Evolutionary conservation across 169 alveolate species (phyloP).

Genomic region (Eimeria necatrix): DNA sequence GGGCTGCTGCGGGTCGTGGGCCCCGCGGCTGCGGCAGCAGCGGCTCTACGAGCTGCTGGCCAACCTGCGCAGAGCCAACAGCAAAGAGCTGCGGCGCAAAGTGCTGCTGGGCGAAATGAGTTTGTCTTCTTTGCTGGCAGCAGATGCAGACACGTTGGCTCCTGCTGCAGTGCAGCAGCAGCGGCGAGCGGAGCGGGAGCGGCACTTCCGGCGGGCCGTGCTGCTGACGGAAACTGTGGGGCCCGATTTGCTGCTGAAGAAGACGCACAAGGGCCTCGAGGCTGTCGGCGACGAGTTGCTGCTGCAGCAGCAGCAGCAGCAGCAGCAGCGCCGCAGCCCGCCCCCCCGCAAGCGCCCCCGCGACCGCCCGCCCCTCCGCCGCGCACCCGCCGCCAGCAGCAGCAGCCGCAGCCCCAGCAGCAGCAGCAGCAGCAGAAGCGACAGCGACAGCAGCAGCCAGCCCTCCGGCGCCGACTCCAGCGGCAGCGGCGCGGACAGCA

Average conservation of each 20-base stretch:
- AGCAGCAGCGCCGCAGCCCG: too few species aligned
- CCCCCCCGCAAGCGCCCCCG: too few species aligned
- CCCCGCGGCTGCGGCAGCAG: constrained; percentile 82
- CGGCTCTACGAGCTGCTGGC: constrained; percentile 84
- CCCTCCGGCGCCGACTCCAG: too few species aligned
- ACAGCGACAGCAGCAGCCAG: too few species aligned
- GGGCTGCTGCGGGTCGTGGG: background rate
- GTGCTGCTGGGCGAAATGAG: constrained; percentile 82
- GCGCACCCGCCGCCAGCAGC: too few species aligned
- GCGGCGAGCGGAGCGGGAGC: constrained; percentile 83
- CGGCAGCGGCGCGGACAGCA: too few species aligned
- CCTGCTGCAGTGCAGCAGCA: constrained; percentile 83
- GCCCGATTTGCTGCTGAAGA: background rate
- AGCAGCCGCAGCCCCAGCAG: too few species aligned
- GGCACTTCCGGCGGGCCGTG: constrained; percentile 84
- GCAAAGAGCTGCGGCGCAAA: constrained; percentile 84
- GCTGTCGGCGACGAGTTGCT: constrained; percentile 39
- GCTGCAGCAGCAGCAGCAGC: constrained; percentile 22
- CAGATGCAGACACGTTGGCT: constrained; percentile 86
- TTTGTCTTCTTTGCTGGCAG: constrained; percentile 79
- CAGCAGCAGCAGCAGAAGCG: too few species aligned
- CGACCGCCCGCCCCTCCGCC: too few species aligned
- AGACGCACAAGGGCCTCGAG: constrained; percentile 80
- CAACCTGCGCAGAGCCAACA: constrained; percentile 86
- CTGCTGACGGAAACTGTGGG: constrained; percentile 74